Conservation (phyloP, 768 basidiomycete genomes). For the Lactarius indigo region DNA sequence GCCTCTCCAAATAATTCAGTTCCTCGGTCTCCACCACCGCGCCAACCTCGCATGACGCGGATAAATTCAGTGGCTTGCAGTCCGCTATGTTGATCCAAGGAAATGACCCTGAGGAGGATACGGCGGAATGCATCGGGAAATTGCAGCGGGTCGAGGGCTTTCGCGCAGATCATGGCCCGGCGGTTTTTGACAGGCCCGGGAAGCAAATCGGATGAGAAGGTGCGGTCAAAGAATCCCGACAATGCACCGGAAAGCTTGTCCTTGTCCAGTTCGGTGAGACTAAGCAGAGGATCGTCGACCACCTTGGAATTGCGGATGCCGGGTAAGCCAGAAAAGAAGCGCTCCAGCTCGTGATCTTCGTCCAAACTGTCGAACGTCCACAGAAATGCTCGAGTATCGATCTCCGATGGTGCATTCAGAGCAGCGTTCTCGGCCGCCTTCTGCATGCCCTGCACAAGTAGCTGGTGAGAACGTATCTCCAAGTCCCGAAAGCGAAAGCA, state of each 20-base stretch:
- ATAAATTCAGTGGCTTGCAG: neutral
- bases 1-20: too few species aligned
- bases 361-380: too few species aligned
- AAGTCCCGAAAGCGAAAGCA: too few species aligned
- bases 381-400: too few species aligned
- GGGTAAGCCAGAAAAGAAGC: too few species aligned
- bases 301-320: neutral
- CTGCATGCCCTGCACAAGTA: too few species aligned
- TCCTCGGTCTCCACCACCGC: neutral
- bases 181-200: neutral
- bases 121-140: neutral
- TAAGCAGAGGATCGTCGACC: neutral
- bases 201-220: neutral
- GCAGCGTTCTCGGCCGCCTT: too few species aligned
- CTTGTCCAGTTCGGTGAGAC: neutral
- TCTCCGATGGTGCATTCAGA: too few species aligned
- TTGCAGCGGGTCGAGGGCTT: neutral
- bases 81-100: neutral
- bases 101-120: neutral
- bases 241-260: neutral
- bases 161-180: neutral
- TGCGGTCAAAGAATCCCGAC: neutral
- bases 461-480: too few species aligned
- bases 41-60: neutral
- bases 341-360: too few species aligned